These are phyloP conservation scores for Phytophthora ramorum DNA, from an alignment of 352 stramenopile genomes.

Conservation along the genomic window DNA sequence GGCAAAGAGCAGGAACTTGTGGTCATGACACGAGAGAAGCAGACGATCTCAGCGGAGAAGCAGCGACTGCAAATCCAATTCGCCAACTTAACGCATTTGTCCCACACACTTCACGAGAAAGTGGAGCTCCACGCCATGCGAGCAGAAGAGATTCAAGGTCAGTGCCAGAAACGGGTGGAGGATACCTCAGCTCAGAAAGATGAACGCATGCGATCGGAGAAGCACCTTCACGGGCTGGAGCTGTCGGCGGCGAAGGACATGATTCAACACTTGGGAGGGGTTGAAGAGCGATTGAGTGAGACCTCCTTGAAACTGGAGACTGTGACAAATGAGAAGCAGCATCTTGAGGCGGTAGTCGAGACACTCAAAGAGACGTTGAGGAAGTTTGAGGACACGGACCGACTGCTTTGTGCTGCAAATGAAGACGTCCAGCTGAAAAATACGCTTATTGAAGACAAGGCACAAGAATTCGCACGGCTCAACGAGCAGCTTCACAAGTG, in stretches of 20 bases:
- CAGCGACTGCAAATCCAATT: conserved; percentile 61
- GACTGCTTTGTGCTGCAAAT: conserved; percentile 20
- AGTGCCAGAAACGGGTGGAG: conserved; percentile 40
- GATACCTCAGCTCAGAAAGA: conserved; percentile 50
- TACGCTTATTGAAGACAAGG: conserved; percentile 24
- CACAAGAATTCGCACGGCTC: conserved; percentile 6
- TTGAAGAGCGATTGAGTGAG: conserved; percentile 38
- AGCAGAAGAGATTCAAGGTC: conserved; percentile 51
- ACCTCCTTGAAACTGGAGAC: conserved; percentile 18
- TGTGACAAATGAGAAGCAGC: conserved; percentile 23
- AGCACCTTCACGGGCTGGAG: conserved; percentile 55
- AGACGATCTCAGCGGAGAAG: conserved; percentile 41
- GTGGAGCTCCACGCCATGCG: conserved; percentile 49
- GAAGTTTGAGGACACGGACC: conserved; percentile 19
- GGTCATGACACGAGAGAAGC: conserved; percentile 40
- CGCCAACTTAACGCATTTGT: conserved; percentile 41
- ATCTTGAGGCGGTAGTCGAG: conserved; percentile 22
- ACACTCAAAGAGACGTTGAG: conserved; percentile 15
- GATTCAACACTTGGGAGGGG: conserved; percentile 46
- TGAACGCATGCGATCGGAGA: conserved; percentile 51
- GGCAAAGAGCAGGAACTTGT: conserved; percentile 50
- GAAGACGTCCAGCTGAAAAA: conserved; percentile 22
- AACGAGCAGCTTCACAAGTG: conserved; percentile 4
- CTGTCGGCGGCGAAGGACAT: conserved; percentile 48
- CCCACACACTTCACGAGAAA: conserved; percentile 44